Evolutionary conservation across 2,329 filamentous ascomycete genomes (phyloP).

Genomic region (Chaetomium strumarium): DNA sequence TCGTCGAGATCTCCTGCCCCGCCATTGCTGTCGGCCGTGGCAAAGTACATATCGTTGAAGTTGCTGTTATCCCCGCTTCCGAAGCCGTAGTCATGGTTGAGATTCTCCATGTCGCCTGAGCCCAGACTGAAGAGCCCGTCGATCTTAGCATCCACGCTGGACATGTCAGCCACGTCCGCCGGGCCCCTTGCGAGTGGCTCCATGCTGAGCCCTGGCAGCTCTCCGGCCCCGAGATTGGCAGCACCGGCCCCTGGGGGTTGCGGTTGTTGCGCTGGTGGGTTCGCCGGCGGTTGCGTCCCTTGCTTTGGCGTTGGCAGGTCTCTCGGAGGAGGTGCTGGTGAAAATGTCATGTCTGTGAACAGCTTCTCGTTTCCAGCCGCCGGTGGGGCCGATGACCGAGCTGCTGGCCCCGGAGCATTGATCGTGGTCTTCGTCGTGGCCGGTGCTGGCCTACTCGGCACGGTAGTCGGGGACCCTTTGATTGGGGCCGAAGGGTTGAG

Average conservation of each 20-base stretch:
- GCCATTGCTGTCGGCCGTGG: slow-evolving; percentile 39
- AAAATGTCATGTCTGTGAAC: slow-evolving; percentile 54
- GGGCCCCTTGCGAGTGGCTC: not conserved
- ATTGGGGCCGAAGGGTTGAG: not conserved
- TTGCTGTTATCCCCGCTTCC: slow-evolving; percentile 34
- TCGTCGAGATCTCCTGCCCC: slow-evolving; percentile 41
- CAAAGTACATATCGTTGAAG: slow-evolving; percentile 48
- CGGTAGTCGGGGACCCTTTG: slow-evolving; percentile 6
- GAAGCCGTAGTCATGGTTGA: slow-evolving; percentile 37
- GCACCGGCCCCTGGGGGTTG: slow-evolving; percentile 20
- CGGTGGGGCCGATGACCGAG: not conserved
- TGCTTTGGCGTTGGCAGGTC: slow-evolving; percentile 25
- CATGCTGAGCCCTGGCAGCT: not conserved
- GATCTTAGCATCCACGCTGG: slow-evolving; percentile 31
- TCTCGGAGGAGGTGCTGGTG: slow-evolving; percentile 39
- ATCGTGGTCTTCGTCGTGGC: slow-evolving; percentile 3
- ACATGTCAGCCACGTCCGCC: slow-evolving; percentile 14
- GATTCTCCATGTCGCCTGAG: slow-evolving; percentile 33
- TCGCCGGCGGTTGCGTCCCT: slow-evolving; percentile 19
- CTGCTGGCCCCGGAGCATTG: not conserved
- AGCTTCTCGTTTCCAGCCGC: slow-evolving; percentile 36
- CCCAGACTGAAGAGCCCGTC: slow-evolving; percentile 46
- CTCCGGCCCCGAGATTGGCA: slow-evolving; percentile 6
- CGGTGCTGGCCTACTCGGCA: slow-evolving; percentile 1
- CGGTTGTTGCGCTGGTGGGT: slow-evolving; percentile 8